A percentile compares a stretch with the other conserved stretches of the same genome.
Conservation (phyloP, 768 basidiomycete genomes). For the Paxillus involutus region DNA sequence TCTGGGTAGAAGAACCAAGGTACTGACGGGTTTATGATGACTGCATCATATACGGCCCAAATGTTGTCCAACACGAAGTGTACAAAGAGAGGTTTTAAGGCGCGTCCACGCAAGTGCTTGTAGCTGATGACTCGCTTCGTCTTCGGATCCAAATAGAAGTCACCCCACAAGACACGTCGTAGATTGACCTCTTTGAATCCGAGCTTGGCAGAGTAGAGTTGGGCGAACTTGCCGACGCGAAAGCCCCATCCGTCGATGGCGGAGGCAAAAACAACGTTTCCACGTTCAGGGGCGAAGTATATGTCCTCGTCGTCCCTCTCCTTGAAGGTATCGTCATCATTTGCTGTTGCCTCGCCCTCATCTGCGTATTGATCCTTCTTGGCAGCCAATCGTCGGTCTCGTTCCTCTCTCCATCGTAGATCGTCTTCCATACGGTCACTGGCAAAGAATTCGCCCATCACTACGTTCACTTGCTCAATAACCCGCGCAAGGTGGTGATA, state of each 20-base stretch:
- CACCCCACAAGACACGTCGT: conserved; percentile 90
- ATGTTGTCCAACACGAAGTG: conserved; percentile 97
- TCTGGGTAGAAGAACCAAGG: not conserved
- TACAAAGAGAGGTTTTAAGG: conserved; percentile 92
- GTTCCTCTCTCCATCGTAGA: conserved; percentile 89
- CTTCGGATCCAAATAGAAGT: conserved; percentile 96
- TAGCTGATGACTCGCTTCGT: conserved; percentile 89
- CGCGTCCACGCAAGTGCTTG: conserved; percentile 84
- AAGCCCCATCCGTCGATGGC: conserved; percentile 99
- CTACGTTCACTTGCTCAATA: conserved; percentile 96
- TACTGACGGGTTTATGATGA: conserved; percentile 85
- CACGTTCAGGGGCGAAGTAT: conserved; percentile 93
- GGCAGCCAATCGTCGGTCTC: conserved; percentile 74
- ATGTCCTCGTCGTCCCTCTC: conserved; percentile 98
- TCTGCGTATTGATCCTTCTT: conserved; percentile 73
- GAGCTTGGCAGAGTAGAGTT: conserved; percentile 87
- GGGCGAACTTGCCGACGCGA: conserved; percentile 88
- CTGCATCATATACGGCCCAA: conserved; percentile 95
- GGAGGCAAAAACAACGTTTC: conserved; percentile 95
- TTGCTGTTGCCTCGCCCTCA: conserved; percentile 57
- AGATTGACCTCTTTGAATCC: conserved; percentile 88
- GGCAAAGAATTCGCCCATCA: conserved; percentile 96
- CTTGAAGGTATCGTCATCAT: conserved; percentile 71
- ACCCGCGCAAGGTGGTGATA: conserved; percentile 92
- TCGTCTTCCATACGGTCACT: conserved; percentile 97